Evolutionary conservation across 2,329 filamentous ascomycete genomes (phyloP), one percentile per base, ranked within the genome.

Genomic region (Drechslerella dactyloides): DNA sequence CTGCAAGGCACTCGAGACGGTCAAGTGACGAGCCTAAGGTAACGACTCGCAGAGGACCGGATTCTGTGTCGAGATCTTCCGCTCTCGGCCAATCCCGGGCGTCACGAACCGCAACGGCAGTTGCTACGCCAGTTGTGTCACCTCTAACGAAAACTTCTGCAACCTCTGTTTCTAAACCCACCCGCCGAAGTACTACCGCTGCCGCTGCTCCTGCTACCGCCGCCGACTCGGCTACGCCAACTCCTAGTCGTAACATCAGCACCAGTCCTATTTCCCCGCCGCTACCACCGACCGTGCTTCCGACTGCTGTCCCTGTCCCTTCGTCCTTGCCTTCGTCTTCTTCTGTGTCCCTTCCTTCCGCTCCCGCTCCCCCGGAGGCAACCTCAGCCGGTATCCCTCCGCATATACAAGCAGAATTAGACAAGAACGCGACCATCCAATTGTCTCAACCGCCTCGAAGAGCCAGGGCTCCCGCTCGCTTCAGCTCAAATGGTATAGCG

Each of bases 401-500:
- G 66, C 66, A 64, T 40, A 70, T 70, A 23, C 66, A 70, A 56
- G 66, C 66, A 44, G 66, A 70, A 37, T 70, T 70, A 53, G 66
- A 70, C 66, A 70, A 60, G 66, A 70, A 70, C 66, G 66, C 66
- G 66, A 64, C 66, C 55, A 70, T 70, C 33, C 66, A 70, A 51
- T 40, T 70, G 33, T 59, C 66, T 53, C 66, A 64, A 50, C 73
- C 63, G 46, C 74, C 73, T 46, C 59, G 58, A 35, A 65, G 74
- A 50, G 60, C 60, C 10, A 72, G 61, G 42, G 73, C 65, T 53
- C 76, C 76, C 19, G 76, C 76, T 24, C 65, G 75, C 13, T 76
- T 76, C 59, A 76, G 75, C 69, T 76, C 75, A 75, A 77, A 77
- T 77, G 76, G 76, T 76, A 75, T 77, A 75, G 75, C 75, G 73